These are phyloP conservation scores for Westerdykella ornata DNA, from an alignment of 2,329 filamentous ascomycete species.

Conservation along the genomic window DNA sequence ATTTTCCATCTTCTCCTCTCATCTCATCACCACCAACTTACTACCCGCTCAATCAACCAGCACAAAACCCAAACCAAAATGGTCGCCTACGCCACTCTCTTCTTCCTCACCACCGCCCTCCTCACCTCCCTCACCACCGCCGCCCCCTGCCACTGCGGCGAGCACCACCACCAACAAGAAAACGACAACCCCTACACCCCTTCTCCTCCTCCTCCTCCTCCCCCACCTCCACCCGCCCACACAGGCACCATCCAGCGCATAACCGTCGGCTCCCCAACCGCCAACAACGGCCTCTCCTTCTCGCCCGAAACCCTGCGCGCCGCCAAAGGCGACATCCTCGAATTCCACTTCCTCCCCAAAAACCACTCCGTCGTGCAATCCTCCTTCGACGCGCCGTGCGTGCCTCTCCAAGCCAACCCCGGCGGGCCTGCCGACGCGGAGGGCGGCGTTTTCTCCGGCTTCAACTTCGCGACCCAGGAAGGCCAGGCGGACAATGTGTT, in stretches of 20 bases:
- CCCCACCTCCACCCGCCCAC: conserved; percentile 8
- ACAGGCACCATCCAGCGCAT: conserved; percentile 23
- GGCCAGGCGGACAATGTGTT: conserved; percentile 45
- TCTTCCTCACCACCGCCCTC: conserved; percentile 14
- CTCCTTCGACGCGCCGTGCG: conserved; percentile 62
- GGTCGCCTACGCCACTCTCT: conserved; percentile 20
- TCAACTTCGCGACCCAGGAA: conserved; percentile 48
- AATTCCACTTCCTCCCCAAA: conserved; percentile 46
- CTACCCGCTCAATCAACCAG: conserved; percentile 7
- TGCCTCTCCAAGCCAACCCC: conserved; percentile 51
- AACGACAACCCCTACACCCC: too few species aligned
- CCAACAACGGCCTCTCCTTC: conserved; percentile 25
- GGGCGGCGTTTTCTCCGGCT: conserved; percentile 55
- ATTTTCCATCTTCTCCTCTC: conserved; percentile 3
- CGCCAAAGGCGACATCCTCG: conserved; percentile 32
- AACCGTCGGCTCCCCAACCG: conserved; percentile 20
- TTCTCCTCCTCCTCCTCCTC: conserved; percentile 5
- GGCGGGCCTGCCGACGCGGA: too few species aligned
- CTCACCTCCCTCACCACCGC: conserved; percentile 13
- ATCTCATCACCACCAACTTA: conserved; percentile 2
- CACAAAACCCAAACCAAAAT: conserved; percentile 15
- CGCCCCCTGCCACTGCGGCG: conserved; percentile 6
- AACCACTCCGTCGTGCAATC: conserved; percentile 77
- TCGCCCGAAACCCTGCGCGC: conserved; percentile 31
- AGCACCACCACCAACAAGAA: not conserved